Percentiles rank a stretch among this genome's conserved stretches.
Conservation (phyloP, 2,329 filamentous ascomycete genomes). For the Fusarium sp. region DNA sequence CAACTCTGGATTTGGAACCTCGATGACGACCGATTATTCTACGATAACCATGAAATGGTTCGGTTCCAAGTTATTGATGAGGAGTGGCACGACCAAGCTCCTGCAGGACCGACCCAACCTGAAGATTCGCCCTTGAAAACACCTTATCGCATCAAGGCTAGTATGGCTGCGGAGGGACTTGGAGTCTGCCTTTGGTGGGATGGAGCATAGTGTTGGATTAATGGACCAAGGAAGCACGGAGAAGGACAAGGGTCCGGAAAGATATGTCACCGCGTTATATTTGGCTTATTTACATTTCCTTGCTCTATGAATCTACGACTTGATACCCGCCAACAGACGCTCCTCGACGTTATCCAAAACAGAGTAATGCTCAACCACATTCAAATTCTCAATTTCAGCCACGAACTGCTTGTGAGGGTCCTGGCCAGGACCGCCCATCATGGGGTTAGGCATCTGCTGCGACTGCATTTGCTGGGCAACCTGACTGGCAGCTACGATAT, state of each 20-base stretch:
- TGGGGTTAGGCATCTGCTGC: slow-evolving; percentile 65
- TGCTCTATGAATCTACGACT: slow-evolving; percentile 54
- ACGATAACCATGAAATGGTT: slow-evolving; percentile 90
- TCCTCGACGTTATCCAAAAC: slow-evolving; percentile 91
- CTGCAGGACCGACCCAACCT: slow-evolving; percentile 73
- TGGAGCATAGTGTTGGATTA: slow-evolving; percentile 39
- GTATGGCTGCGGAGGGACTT: slow-evolving; percentile 73
- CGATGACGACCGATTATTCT: slow-evolving; percentile 81
- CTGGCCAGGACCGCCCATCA: slow-evolving; percentile 92
- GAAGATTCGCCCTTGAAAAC: slow-evolving; percentile 73
- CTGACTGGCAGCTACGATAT: slow-evolving; percentile 81
- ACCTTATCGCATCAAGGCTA: slow-evolving; percentile 77
- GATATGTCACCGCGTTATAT: slow-evolving; percentile 44
- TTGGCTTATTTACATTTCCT: slow-evolving; percentile 47
- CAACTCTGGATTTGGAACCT: slow-evolving; percentile 88
- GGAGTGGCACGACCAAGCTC: slow-evolving; percentile 90
- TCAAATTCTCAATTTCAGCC: slow-evolving; percentile 93
- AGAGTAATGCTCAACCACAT: slow-evolving; percentile 93
- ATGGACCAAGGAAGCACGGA: slow-evolving; percentile 25
- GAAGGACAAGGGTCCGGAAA: slow-evolving; percentile 11
- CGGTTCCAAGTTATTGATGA: slow-evolving; percentile 88
- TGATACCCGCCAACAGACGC: slow-evolving; percentile 75
- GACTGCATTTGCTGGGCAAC: slow-evolving; percentile 90
- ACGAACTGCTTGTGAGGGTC: slow-evolving; percentile 97
- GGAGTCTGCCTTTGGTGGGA: slow-evolving; percentile 77